Evolutionary conservation across 1,284 basidiomycete species (phyloP), one percentile per base, ranked within the genome.

Genomic region (Chalciporus piperatoides): DNA sequence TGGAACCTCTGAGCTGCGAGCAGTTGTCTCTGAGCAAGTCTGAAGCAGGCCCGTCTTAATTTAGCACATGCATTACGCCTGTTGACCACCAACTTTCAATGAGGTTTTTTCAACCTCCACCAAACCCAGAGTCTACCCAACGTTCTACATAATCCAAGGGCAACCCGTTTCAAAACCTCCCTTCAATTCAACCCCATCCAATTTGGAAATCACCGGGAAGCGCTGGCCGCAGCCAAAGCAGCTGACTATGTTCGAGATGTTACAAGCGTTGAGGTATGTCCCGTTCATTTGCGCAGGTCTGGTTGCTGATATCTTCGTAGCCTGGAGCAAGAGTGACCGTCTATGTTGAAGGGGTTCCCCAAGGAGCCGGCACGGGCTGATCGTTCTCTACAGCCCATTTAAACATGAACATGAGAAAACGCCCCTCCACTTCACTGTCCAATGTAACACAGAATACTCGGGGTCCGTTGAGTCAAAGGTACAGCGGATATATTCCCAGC

Each of bases 401-500:
- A 86, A 93, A 61, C 95, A 99, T 67, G 97, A 99, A 64, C 96
- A 98, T 75, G 99, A 99, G 73, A 86, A 90, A 59, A 89, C 93
- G 6, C 90, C 96, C 10, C 74, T 97, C 37, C 92, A 99, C 69
- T 97, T 99, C 58, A 86, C 90, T 9, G 81, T 97, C 1, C 92
- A 95, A 65, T 77, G 97, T 15, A 99, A 99, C 63, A 99, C 96
- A 1, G 97, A 99, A 70, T 98, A 91, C 68, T 79, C 82, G 10
- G 91, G 80, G 27, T 85, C 90, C 7, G 88, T 99, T 14, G 81
- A 87, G 54, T 96, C 95, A 3, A 99, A 99, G 79, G 91, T 90
- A 99, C n/a, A n/a, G n/a, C n/a, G n/a, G 79, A 92, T 90, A 59
- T 41, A 68, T 51, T 6, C 7, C 14, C 23, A 11, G 7, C 3